phyloP scores from a whole-genome alignment of 768 basidiomycete species.

The Chalciporus pseudorubinellus region DNA sequence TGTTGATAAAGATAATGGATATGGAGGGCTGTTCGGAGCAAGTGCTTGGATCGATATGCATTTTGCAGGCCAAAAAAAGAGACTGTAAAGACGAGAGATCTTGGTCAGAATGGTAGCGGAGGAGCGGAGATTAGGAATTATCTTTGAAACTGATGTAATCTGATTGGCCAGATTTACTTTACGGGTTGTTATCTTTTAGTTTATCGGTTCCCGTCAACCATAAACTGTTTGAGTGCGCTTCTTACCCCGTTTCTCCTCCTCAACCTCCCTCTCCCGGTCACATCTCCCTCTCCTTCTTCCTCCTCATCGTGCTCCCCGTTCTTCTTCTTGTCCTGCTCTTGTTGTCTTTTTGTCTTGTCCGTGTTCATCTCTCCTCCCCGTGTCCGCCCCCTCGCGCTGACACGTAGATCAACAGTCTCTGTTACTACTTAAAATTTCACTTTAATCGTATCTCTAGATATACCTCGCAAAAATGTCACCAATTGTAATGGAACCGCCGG shows the following conservation, averaged over 20 bases:
- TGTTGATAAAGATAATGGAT: conserved; percentile 9
- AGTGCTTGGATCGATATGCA: background rate
- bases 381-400: conserved; percentile 5
- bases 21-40: background rate
- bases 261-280: conserved; percentile 6
- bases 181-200: conserved; percentile 35
- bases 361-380: background rate
- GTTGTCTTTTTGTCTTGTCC: background rate
- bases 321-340: background rate
- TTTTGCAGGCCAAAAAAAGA: background rate
- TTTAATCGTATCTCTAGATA: conserved; percentile 36
- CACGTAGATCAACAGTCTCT: conserved; percentile 15
- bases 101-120: background rate
- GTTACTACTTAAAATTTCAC: conserved; percentile 18
- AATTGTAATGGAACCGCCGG: conserved; percentile 55
- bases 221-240: conserved; percentile 29
- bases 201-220: conserved; percentile 38
- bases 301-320: background rate
- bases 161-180: conserved; percentile 36
- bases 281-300: background rate
- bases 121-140: conserved; percentile 17
- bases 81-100: background rate
- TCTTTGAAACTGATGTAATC: conserved; percentile 32
- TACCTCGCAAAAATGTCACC: conserved; percentile 46
- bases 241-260: conserved; percentile 27